phyloP scores from a whole-genome alignment of 352 stramenopile species.

The Phytophthora palmivora region DNA sequence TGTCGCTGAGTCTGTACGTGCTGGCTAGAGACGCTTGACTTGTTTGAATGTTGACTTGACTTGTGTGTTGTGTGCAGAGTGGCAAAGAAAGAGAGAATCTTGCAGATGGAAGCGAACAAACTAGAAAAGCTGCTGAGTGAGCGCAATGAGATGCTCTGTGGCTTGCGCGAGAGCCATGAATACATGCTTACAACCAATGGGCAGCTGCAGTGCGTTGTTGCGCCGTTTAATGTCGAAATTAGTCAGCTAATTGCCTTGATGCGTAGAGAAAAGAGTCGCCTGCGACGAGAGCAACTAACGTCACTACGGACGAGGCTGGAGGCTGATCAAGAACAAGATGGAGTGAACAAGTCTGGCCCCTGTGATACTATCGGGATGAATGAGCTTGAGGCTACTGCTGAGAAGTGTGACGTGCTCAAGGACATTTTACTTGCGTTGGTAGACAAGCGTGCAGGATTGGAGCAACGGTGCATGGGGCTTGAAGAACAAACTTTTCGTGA shows the following conservation, averaged over 20 bases:
- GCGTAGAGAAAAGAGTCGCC: slow-evolving; percentile 36
- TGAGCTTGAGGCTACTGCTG: slow-evolving; percentile 33
- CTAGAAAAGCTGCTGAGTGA: slow-evolving; percentile 40
- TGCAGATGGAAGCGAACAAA: slow-evolving; percentile 44
- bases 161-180: slow-evolving; percentile 45
- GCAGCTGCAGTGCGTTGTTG: slow-evolving; percentile 39
- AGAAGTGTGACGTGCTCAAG: slow-evolving; percentile 39
- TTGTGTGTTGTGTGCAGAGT: slow-evolving; percentile 33
- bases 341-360: background rate
- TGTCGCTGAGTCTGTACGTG: slow-evolving; percentile 45
- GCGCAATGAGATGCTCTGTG: slow-evolving; percentile 43
- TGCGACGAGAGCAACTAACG: slow-evolving; percentile 31
- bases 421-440: slow-evolving; percentile 29
- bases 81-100: slow-evolving; percentile 53
- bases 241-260: background rate
- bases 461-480: slow-evolving; percentile 33
- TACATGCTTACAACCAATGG: slow-evolving; percentile 51
- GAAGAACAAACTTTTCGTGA: slow-evolving; percentile 30
- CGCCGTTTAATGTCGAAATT: background rate
- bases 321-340: slow-evolving; percentile 11
- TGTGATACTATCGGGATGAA: slow-evolving; percentile 28
- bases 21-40: background rate
- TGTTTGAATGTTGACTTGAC: slow-evolving; percentile 7
- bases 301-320: slow-evolving; percentile 23
- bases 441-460: slow-evolving; percentile 33